Percentiles rank a stretch among this genome's conserved stretches.
These are phyloP conservation scores for Fusarium circinatum DNA, from an alignment of 2,329 filamentous ascomycete species.

Conservation along the genomic window DNA sequence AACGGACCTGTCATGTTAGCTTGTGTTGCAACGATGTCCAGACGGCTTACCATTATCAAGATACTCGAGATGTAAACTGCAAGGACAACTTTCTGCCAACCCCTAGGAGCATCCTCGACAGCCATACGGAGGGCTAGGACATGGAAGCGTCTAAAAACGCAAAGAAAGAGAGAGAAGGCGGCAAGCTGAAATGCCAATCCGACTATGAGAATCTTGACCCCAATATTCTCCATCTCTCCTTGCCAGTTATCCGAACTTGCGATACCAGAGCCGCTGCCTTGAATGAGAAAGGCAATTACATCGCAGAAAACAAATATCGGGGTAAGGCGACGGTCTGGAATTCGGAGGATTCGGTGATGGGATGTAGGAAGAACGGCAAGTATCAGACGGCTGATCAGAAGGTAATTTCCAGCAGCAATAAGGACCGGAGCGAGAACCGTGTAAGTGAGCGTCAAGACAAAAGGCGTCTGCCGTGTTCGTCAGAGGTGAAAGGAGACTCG, in stretches of 20 bases:
- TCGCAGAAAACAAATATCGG: conserved; percentile 59
- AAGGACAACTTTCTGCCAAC: conserved; percentile 52
- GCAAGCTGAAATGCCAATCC: conserved; percentile 55
- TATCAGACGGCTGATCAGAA: conserved; percentile 61
- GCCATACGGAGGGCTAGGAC: conserved; percentile 39
- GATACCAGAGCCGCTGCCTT: conserved; percentile 57
- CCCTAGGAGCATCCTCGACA: conserved; percentile 44
- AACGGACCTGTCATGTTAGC: conserved; percentile 53
- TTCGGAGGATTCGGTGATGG: conserved; percentile 49
- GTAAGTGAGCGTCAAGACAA: conserved; percentile 52
- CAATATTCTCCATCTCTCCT: conserved; percentile 51
- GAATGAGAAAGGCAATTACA: conserved; percentile 56
- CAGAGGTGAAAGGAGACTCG: background rate
- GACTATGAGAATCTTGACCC: conserved; percentile 54
- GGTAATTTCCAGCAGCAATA: conserved; percentile 61
- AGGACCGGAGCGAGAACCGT: conserved; percentile 62
- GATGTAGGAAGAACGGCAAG: conserved; percentile 48
- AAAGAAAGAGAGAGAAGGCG: conserved; percentile 54
- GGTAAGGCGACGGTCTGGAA: conserved; percentile 53
- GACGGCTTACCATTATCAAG: conserved; percentile 55
- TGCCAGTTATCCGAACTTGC: conserved; percentile 56
- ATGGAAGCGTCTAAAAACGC: conserved; percentile 54
- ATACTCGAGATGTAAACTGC: conserved; percentile 57
- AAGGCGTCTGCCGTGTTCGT: conserved; percentile 46
- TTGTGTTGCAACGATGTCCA: background rate